Evolutionary conservation across 768 basidiomycete species (phyloP), one percentile per base, ranked within the genome.

Genomic region (Mycena filopes): DNA sequence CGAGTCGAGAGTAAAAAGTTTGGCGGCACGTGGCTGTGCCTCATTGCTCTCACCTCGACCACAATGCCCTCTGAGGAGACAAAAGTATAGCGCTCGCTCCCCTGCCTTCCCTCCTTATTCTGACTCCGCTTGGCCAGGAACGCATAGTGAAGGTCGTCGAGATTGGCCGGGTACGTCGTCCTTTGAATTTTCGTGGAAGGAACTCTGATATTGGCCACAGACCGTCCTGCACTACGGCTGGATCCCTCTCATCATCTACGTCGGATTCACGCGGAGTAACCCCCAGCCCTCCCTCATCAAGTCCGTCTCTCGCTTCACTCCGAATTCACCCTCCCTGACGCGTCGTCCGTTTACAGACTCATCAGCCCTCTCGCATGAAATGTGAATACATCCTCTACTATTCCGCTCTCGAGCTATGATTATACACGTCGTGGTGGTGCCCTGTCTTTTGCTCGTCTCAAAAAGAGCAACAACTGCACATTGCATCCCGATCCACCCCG

Each of bases 261-360:
- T 98, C 74, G 97, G 96, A 38, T 98, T 93, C 82, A 93, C 92
- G 56, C 84, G 92, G 71, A 96, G 94, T 75, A 94, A 92, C 75
- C 96, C 96, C 31, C 94, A 96, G 71, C 96, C 96, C 21, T 95
- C 95, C 41, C 82, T 98, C 73, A 97, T 97, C 79, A 96, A 98
- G 96, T 97, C 58, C 72, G 94, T 87, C n/a, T 7, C 20, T n/a
- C 42, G 36, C 56, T 54, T 28, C 21, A 58, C 42, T 51, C 4
- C 13, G 26, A 23, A 43, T 33, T 63, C 46, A 25, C n/a, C 53
- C 40, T 71, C 31, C 40, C 70, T 47, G 18, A 65, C 56, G 49
- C 43, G 36, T 33, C 25, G 36, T 71, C 31, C n/a, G 8, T 49
- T 26, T 31, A 10, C 73, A 98, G 96, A 81, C 86, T 98, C 74